Conservation (phyloP, 169 alveolate species). For the Theileria equi region DNA sequence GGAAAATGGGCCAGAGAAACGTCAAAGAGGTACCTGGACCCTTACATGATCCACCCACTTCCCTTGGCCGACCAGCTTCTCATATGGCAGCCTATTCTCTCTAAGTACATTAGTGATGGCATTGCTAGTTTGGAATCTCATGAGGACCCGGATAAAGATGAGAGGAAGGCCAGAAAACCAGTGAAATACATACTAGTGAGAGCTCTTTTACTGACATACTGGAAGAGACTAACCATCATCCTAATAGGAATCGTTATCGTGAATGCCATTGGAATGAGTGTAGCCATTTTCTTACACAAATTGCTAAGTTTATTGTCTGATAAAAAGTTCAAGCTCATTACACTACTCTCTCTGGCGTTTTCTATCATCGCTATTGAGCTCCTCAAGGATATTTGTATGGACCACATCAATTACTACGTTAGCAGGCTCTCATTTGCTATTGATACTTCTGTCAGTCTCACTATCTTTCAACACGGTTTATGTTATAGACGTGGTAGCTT, state of each 20-base stretch:
- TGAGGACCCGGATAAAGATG: not conserved
- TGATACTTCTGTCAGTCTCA: conserved; percentile 30
- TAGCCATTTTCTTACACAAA: conserved; percentile 3
- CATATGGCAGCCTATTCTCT: conserved; percentile 51
- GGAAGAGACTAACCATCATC: conserved; percentile 10
- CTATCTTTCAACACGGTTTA: conserved; percentile 56
- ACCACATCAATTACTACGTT: conserved; percentile 39
- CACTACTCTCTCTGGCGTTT: not conserved
- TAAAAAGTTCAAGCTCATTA: not conserved
- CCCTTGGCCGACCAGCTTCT: conserved; percentile 38
- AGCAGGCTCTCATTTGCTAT: conserved; percentile 19
- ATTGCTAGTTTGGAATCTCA: conserved; percentile 14
- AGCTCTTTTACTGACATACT: conserved; percentile 35
- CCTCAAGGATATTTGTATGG: conserved; percentile 9
- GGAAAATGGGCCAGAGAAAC: conserved; percentile 21
- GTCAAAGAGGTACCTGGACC: conserved; percentile 4
- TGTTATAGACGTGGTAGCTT: conserved; percentile 35
- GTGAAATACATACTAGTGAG: not conserved
- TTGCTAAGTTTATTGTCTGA: not conserved
- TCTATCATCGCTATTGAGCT: conserved; percentile 11
- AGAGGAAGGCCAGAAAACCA: not conserved
- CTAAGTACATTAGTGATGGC: conserved; percentile 58
- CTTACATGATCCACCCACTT: conserved; percentile 22
- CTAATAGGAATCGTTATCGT: conserved; percentile 15
- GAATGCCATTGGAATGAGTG: conserved; percentile 18